Base-by-base conservation (phyloP, 148 eudicot species). In the Rhododendron williamsianum region DNA sequence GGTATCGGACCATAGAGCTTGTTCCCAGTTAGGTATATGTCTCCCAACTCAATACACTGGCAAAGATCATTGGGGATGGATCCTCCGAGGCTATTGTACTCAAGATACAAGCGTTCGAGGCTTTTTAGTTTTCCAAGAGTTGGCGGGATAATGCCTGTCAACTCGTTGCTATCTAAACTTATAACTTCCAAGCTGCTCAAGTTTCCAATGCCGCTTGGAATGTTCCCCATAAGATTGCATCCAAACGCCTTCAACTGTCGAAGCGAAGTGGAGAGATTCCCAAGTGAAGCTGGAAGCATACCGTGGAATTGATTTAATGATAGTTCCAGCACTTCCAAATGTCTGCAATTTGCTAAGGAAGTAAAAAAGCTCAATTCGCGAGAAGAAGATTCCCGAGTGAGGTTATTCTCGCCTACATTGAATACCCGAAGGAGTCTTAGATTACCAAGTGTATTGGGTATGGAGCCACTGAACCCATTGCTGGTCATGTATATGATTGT, bases 121-220 rank as follows among this genome's bases (percentile, higher is more conserved):
- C 38, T 46, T 38, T 84, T 35, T 36, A 87, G 41, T n/a, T 67
- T 81, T 58, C 87, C 86, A 13, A 87, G 51, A 63, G 88, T 80
- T 73, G 84, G 65, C 41, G 88, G 91, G 49, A 89, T 85, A 23
- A 18, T 9, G 3, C 89, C 86, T 3, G 80, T 80, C 43, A 87
- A 56, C 83, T 87, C 81, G 27, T 87, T 89, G 67, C 1, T 52
- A 81, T 83, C 86, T 36, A 89, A 76, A 56, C 27, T n/a, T 43
- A 89, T 36, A 9, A 8, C 38, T 21, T 15, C 46, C 76, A 89
- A 80, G 85, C 76, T 80, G 9, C 80, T 87, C 87, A 89, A 80
- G 76, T 86, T 87, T 2, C 91, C 89, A 81, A 89, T 83, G 67
- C 79, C 88, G 43, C 8, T 27, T n/a, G 89, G 89, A 84, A 89